phyloP scores from a whole-genome alignment of 495 filamentous ascomycete genomes.

The Sordaria brevicollis region DNA sequence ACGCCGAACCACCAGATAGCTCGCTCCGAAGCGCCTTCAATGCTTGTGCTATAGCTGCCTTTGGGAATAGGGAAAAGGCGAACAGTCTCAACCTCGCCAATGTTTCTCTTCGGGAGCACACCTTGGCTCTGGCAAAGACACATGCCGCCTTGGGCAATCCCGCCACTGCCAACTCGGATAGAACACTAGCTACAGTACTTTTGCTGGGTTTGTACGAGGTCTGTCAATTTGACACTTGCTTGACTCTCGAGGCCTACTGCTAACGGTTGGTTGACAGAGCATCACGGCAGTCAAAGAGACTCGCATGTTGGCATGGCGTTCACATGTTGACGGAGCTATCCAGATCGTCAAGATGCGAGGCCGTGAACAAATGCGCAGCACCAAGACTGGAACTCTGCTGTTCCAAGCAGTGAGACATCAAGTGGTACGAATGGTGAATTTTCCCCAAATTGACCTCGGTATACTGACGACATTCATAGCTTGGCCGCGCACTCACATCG shows the following conservation, averaged over 20 bases:
- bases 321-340: constrained; percentile 45
- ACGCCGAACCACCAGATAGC: constrained; percentile 33
- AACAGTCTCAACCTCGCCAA: constrained; percentile 19
- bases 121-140: constrained; percentile 41
- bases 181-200: constrained; percentile 16
- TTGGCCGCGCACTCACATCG: constrained; percentile 33
- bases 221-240: neutral
- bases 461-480: constrained; percentile 11
- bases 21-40: constrained; percentile 46
- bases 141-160: constrained; percentile 43
- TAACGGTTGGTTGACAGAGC: constrained; percentile 23
- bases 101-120: constrained; percentile 33
- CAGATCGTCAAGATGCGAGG: constrained; percentile 41
- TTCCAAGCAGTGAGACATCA: constrained; percentile 40
- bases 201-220: constrained; percentile 19
- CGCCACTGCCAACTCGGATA: constrained; percentile 16
- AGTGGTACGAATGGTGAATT: constrained; percentile 25
- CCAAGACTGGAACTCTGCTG: constrained; percentile 31
- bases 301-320: constrained; percentile 38
- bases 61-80: constrained; percentile 30
- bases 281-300: constrained; percentile 34
- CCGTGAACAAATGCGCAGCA: constrained; percentile 35
- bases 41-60: constrained; percentile 48
- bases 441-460: neutral
- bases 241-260: neutral